phyloP scores from a whole-genome alignment of 768 basidiomycete genomes.

The Amanita jacksonii region DNA sequence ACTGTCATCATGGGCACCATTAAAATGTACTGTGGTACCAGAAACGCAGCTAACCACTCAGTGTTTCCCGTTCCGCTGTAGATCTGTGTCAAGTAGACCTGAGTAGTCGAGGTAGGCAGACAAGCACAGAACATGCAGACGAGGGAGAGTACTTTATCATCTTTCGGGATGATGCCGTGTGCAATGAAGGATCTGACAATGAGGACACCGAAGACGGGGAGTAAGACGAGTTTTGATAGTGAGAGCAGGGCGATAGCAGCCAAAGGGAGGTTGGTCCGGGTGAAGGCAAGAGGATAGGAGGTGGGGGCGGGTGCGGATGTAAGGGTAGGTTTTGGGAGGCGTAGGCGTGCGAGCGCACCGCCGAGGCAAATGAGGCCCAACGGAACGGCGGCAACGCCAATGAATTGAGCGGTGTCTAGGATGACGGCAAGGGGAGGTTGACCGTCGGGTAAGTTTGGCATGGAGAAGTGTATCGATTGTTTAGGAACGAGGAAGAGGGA shows the following conservation, averaged over 20 bases:
- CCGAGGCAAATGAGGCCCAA: constrained; percentile 55
- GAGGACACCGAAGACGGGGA: constrained; percentile 52
- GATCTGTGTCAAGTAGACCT: no score
- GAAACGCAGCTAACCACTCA: no score
- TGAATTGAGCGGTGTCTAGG: constrained; percentile 45
- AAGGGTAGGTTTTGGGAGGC: no score
- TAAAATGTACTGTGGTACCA: no score
- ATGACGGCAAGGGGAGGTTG: constrained; percentile 57
- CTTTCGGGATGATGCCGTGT: constrained; percentile 33
- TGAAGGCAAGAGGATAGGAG: constrained; percentile 25
- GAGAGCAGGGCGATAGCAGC: constrained; percentile 48
- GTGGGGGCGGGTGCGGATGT: no score
- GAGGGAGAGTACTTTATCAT: constrained; percentile 53
- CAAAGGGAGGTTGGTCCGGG: constrained; percentile 21
- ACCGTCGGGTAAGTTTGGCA: constrained; percentile 44
- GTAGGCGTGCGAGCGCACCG: constrained; percentile 49
- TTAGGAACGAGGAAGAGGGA: constrained; percentile 46
- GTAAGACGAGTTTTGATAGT: constrained; percentile 42
- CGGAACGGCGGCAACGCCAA: constrained; percentile 56
- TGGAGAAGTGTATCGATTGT: constrained; percentile 30
- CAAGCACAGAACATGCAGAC: constrained; percentile 65
- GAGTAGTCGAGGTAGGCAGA: no score
- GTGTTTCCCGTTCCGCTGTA: no score
- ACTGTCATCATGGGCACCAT: no score
- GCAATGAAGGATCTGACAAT: constrained; percentile 43